Base-by-base conservation (phyloP, 805 yeast species). In the Starmerella floricola region DNA sequence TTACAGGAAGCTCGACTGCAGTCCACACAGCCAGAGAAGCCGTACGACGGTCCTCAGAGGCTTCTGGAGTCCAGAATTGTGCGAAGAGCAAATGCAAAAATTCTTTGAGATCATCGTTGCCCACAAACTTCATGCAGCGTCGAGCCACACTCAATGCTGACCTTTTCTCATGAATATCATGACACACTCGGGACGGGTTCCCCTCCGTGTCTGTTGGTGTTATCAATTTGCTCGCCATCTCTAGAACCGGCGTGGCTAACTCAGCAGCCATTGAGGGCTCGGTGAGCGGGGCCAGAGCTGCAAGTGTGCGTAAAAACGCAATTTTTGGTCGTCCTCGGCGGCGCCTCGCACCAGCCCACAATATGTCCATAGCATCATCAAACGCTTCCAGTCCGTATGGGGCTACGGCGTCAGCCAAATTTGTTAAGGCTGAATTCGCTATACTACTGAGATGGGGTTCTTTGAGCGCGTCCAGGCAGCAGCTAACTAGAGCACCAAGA, bases 351-450 rank as follows among this genome's bases (percentile, higher is more conserved):
- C 94, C 95, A 10, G 65, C 61, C 94, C 95, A 86, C 5, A 84
- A 62, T 0, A 85, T 81, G 42, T 82, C 88, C 28, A 88, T 56
- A 0, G 78, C 67, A 0, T 62, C 61, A 52, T 86, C 93, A 57
- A 88, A 87, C 0, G 88, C 75, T 53, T 84, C 95, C 42, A 83
- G 79, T 35, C 97, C 98, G 61, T 80, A 84, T 0, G 97, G 97
- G 18, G 74, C 67, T 3, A 85, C 73, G 6, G 83, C 77, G 38
- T 82, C 87, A 0, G 96, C 96, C 27, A 88, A 60, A 1, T 78
- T 71, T 0, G 87, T 65, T 2, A 87, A 55, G 0, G 95, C 77
- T 28, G 69, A 63, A 0, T 94, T 94, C 0, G 94, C 68, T 11
- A 76, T 68, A 2, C 73, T 71, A 42, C 93, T 65, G 0, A 86